These are phyloP conservation scores for Limnanthes douglasii DNA, from an alignment of 345 rosid genomes.

Conservation along the genomic window DNA sequence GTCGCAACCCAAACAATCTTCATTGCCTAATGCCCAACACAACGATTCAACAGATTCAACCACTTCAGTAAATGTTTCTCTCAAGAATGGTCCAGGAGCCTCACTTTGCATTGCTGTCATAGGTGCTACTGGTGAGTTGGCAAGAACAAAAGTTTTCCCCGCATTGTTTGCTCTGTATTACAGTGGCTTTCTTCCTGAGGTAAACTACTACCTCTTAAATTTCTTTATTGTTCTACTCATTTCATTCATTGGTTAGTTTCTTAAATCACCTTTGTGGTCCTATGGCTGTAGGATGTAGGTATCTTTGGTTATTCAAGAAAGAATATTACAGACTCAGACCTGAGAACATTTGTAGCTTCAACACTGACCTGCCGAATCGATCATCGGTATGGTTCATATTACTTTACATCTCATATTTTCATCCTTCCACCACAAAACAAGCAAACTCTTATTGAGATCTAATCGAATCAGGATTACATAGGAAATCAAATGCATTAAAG, in stretches of 20 bases:
- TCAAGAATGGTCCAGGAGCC: constrained; percentile 17
- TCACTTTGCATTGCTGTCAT: constrained; percentile 63
- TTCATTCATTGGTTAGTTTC: not conserved
- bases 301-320: constrained; percentile 72
- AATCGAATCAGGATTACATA: no score
- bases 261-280: not conserved
- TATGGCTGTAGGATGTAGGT: constrained; percentile 36
- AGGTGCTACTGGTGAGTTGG: constrained; percentile 73
- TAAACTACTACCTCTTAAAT: no score
- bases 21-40: constrained; percentile 9
- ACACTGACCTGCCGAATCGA: constrained; percentile 63
- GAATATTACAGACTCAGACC: constrained; percentile 46
- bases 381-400: constrained; percentile 34
- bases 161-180: constrained; percentile 67
- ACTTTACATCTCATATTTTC: not conserved
- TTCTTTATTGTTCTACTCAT: no score
- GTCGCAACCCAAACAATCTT: constrained; percentile 10
- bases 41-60: no score
- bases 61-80: no score
- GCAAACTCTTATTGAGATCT: not conserved
- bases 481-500: no score
- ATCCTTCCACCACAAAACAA: not conserved
- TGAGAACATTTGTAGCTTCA: constrained; percentile 53
- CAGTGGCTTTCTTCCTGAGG: constrained; percentile 77
- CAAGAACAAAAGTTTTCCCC: constrained; percentile 49